phyloP scores from a whole-genome alignment of 148 eudicot genomes.

The Limonium bicolor region DNA sequence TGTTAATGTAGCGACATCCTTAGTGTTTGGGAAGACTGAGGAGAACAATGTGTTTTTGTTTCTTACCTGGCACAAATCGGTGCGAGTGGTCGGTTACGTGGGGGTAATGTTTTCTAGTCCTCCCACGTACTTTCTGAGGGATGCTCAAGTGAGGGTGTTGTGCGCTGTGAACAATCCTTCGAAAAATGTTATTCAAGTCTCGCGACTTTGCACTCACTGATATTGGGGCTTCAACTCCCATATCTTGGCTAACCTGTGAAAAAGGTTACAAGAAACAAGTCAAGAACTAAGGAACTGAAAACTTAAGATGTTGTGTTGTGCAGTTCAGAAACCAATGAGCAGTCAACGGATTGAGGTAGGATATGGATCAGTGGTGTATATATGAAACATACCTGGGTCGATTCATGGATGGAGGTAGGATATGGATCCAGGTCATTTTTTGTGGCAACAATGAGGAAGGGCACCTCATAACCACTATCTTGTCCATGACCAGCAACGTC shows the following conservation, averaged over 20 bases:
- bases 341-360: too few species aligned
- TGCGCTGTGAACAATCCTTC: not conserved
- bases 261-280: too few species aligned
- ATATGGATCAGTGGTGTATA: too few species aligned
- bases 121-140: slow-evolving; percentile 38
- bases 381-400: slow-evolving; percentile 67
- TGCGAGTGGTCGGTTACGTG: slow-evolving; percentile 28
- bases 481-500: slow-evolving; percentile 87
- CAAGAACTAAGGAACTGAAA: too few species aligned
- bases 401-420: slow-evolving; percentile 57
- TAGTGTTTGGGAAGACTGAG: too few species aligned
- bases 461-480: slow-evolving; percentile 73
- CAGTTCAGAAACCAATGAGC: too few species aligned
- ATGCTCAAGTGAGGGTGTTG: not conserved
- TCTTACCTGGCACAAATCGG: slow-evolving; percentile 36
- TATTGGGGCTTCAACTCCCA: not conserved
- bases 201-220: not conserved
- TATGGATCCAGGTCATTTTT: slow-evolving; percentile 70
- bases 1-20: not conserved
- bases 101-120: slow-evolving; percentile 28
- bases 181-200: not conserved
- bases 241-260: not conserved
- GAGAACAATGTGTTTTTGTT: too few species aligned
- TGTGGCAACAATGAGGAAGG: slow-evolving; percentile 79
- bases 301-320: too few species aligned